These are phyloP conservation scores for Lasiosphaeris hirsuta DNA, from an alignment of 495 filamentous ascomycete genomes.

Conservation along the genomic window DNA sequence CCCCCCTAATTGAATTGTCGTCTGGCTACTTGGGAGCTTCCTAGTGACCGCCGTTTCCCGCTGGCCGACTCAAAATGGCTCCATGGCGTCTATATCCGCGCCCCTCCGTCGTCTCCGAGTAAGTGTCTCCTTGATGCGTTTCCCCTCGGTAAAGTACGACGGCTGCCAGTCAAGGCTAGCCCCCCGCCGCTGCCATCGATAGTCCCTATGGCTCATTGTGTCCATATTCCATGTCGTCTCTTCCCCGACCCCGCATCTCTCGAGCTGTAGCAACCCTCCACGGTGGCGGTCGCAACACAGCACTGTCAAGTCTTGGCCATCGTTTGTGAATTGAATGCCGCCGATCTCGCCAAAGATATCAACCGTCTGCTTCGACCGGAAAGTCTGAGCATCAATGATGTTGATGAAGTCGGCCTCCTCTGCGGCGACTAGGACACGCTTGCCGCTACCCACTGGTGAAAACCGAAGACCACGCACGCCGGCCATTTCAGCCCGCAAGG, in stretches of 20 bases:
- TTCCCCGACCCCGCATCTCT: slow-evolving; percentile 49
- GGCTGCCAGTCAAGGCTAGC: slow-evolving; percentile 21
- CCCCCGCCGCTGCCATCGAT: not conserved
- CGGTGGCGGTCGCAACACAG: slow-evolving; percentile 70
- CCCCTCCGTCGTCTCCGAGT: slow-evolving; percentile 30
- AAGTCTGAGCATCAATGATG: slow-evolving; percentile 71
- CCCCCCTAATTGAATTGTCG: too few relatives aligned
- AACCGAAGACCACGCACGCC: slow-evolving; percentile 76
- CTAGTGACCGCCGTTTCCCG: too few relatives aligned
- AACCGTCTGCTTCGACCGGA: slow-evolving; percentile 65
- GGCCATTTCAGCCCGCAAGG: slow-evolving; percentile 70
- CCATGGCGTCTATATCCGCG: slow-evolving; percentile 29
- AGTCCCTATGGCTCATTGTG: not conserved
- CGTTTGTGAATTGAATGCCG: slow-evolving; percentile 69
- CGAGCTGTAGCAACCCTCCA: slow-evolving; percentile 77
- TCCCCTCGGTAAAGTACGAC: slow-evolving; percentile 24
- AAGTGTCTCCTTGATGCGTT: slow-evolving; percentile 18
- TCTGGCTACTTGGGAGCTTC: too few relatives aligned
- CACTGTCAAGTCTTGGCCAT: slow-evolving; percentile 68
- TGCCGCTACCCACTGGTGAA: slow-evolving; percentile 73
- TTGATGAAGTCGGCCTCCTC: slow-evolving; percentile 83
- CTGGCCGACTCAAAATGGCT: slow-evolving; percentile 29
- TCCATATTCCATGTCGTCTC: slow-evolving; percentile 33
- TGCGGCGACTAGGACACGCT: slow-evolving; percentile 68
- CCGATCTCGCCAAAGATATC: slow-evolving; percentile 86